Conservation (phyloP, 2,329 filamentous ascomycete species). For the Colletotrichum gloeosporioides region DNA sequence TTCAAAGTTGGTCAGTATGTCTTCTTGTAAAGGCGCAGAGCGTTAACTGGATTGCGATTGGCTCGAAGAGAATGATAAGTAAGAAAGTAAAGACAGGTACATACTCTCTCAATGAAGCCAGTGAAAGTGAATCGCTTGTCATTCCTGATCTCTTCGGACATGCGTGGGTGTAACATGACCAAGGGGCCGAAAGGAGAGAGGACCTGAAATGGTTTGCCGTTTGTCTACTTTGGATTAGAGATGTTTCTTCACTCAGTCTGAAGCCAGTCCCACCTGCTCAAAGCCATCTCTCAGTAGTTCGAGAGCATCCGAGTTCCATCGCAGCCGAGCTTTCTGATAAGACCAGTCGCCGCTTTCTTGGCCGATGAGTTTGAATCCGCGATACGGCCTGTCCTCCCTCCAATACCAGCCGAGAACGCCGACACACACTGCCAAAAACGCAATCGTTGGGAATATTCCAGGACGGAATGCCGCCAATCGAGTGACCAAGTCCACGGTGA, state of each 20-base stretch:
- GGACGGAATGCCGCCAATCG: not conserved
- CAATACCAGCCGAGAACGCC: not conserved
- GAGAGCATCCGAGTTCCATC: not conserved
- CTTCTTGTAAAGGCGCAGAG: not conserved
- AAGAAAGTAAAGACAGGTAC: not conserved
- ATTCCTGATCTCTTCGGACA: not conserved
- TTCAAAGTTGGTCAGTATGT: not conserved
- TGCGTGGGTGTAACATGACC: not conserved
- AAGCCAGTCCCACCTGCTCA: not conserved
- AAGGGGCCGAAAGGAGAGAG: not conserved
- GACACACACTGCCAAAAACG: not conserved
- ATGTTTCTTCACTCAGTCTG: too few species aligned
- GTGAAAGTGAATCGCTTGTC: not conserved
- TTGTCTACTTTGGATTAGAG: too few species aligned
- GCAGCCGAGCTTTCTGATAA: not conserved
- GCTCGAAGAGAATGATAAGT: not conserved
- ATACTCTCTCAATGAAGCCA: not conserved
- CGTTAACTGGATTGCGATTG: not conserved
- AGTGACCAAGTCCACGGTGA: not conserved
- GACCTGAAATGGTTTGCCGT: not conserved
- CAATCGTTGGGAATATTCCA: not conserved
- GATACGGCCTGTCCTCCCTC: not conserved
- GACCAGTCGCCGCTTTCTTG: not conserved
- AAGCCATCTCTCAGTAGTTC: not conserved
- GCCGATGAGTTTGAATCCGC: not conserved